Base-by-base conservation (phyloP, 2,329 filamentous ascomycete species). In the Neofusicoccum umdonicola region DNA sequence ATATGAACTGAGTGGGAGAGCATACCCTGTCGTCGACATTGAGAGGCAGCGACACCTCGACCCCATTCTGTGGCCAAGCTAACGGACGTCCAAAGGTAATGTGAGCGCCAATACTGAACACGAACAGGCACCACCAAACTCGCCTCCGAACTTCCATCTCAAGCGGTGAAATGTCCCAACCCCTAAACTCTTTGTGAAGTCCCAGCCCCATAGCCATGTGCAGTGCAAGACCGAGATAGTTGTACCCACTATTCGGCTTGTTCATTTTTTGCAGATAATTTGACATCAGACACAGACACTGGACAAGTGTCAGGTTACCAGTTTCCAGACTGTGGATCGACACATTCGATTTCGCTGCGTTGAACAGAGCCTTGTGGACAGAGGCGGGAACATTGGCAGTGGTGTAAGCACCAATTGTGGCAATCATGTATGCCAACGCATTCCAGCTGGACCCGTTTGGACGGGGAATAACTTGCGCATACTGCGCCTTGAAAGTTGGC, bases 221-320 rank as follows among this genome's bases (percentile, higher is more conserved):
- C 22, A 81, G 74, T n/a, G 81, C 81, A 15, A 83, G 68, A 1
- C 82, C 82, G 7, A 82, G 69, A 66, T 81, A 82, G 56, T 81
- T 83, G 73, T 80, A 83, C 8, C 81, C 81, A 7, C 77, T 80
- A 67, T 84, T 84, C 2, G 82, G 82, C 65, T 82, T 82, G 69
- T 83, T 80, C 34, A 80, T 75, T 68, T 83, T 84, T 67, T 83
- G 82, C 0, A 80, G 74, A 66, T 82, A 82, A 63, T 83, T 83
- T 64, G 80, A 80, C 67, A 83, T 74, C 54, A 84, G 74, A 13
- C 78, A 70, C 39, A 84, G 72, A 1, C 77, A 78, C 68, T 83
- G 82, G 1, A 84, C 81, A 8, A 82, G 73, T 7, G 79, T 81
- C 17, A 84, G 68, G 57, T 82, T 83, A 19, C 82, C 82, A 27